A percentile compares a stretch with the other conserved stretches of the same genome.
Conservation (phyloP, 768 basidiomycete genomes). For the Suillus placidus region DNA sequence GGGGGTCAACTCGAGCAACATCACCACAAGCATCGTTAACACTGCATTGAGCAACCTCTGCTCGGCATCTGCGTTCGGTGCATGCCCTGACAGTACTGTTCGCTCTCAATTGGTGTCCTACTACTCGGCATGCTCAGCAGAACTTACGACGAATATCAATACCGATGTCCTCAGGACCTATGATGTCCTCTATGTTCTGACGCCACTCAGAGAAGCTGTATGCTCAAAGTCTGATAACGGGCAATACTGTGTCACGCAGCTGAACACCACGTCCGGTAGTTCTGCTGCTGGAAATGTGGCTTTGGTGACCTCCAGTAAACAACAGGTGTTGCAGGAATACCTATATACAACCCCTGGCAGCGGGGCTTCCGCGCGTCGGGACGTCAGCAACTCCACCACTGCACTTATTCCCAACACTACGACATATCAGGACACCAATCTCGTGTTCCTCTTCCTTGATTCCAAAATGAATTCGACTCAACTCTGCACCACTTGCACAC, state of each 20-base stretch:
- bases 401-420: conserved; percentile 53
- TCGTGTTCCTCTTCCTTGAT: conserved; percentile 81
- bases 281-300: conserved; percentile 23
- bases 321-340: conserved; percentile 24
- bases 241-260: conserved; percentile 66
- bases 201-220: conserved; percentile 65
- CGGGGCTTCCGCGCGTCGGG: conserved; percentile 32
- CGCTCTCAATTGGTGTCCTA: conserved; percentile 68
- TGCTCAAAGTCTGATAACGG: conserved; percentile 77
- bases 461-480: conserved; percentile 46
- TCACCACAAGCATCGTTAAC: conserved; percentile 48
- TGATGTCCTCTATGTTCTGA: conserved; percentile 76
- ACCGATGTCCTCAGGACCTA: conserved; percentile 63
- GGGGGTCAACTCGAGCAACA: conserved; percentile 39
- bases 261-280: conserved; percentile 35
- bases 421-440: conserved; percentile 58
- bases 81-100: conserved; percentile 63
- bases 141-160: conserved; percentile 60
- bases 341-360: conserved; percentile 25
- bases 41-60: conserved; percentile 62
- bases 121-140: conserved; percentile 66
- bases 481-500: conserved; percentile 85
- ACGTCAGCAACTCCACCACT: conserved; percentile 29
- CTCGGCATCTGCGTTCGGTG: conserved; percentile 41
- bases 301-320: conserved; percentile 19